phyloP scores from a whole-genome alignment of 1,284 basidiomycete species.

The Heterobasidion occidentale region DNA sequence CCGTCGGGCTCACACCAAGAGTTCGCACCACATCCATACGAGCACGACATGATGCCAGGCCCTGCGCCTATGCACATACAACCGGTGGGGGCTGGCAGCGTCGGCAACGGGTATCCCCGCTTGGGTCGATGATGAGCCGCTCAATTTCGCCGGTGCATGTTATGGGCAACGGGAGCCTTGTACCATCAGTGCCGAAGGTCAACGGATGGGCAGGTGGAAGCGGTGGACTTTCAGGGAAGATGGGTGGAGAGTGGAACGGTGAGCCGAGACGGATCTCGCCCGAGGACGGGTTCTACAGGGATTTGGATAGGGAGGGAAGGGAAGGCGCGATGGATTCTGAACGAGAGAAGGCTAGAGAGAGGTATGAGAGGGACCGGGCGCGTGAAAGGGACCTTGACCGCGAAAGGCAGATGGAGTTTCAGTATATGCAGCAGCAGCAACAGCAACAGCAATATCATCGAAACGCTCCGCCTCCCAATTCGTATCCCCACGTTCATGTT shows the following conservation, averaged over 20 bases:
- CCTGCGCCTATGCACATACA: constrained; percentile 7
- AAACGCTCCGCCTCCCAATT: constrained; percentile 11
- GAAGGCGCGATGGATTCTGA: constrained; percentile 6
- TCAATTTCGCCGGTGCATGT: constrained; percentile 9
- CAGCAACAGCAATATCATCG: constrained; percentile 15
- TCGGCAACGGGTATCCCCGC: not conserved
- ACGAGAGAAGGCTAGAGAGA: not conserved
- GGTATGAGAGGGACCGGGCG: constrained; percentile 17
- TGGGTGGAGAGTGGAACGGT: constrained; percentile 3
- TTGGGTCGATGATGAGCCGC: constrained; percentile 1
- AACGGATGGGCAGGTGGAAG: constrained; percentile 10
- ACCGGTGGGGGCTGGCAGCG: not conserved
- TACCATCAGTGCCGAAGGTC: constrained; percentile 4
- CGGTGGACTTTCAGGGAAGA: constrained; percentile 1
- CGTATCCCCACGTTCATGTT: constrained; percentile 11
- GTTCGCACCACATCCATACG: constrained; percentile 2
- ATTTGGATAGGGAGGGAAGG: constrained; percentile 9
- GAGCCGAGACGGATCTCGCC: constrained; percentile 4
- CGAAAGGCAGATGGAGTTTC: constrained; percentile 14
- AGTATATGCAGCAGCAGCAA: constrained; percentile 10
- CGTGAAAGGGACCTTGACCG: constrained; percentile 11
- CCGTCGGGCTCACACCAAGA: constrained; percentile 11
- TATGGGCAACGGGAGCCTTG: not conserved
- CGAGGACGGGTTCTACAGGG: constrained; percentile 19
- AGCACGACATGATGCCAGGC: not conserved